These are phyloP conservation scores for Wickerhamiella alocasiicola DNA, from an alignment of 805 yeast species.

Conservation along the genomic window DNA sequence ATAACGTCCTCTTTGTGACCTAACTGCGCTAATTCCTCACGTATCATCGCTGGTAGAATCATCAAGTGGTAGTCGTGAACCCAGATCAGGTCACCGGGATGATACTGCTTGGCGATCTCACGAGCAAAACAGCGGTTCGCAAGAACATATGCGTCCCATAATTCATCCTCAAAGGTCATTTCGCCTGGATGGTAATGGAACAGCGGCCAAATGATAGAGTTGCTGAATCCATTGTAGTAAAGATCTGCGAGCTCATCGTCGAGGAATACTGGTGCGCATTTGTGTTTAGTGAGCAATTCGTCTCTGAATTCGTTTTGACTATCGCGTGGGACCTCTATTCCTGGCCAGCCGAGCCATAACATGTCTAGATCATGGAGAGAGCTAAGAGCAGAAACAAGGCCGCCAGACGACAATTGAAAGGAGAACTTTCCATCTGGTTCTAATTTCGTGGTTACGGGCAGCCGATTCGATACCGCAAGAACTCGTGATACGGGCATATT, in stretches of 20 bases:
- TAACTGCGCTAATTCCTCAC: conserved; percentile 38
- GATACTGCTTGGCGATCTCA: conserved; percentile 53
- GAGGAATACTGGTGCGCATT: conserved; percentile 80
- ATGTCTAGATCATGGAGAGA: conserved; percentile 76
- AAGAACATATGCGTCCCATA: conserved; percentile 96
- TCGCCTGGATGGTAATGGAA: conserved; percentile 99
- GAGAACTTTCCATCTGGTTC: conserved; percentile 47
- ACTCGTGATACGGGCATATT: conserved; percentile 31
- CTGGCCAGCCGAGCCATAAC: conserved; percentile 97
- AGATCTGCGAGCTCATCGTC: conserved; percentile 85
- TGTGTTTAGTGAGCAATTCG: conserved; percentile 65
- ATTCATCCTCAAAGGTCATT: conserved; percentile 90
- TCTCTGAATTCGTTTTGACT: conserved; percentile 57
- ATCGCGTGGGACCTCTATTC: conserved; percentile 60
- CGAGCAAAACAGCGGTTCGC: conserved; percentile 78
- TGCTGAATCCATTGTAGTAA: conserved; percentile 92
- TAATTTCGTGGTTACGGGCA: conserved; percentile 77
- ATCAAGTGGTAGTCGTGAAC: conserved; percentile 95
- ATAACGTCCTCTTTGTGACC: conserved; percentile 37
- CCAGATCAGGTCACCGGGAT: conserved; percentile 88
- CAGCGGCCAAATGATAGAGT: conserved; percentile 92
- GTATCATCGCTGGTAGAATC: conserved; percentile 83
- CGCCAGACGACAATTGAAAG: conserved; percentile 93
- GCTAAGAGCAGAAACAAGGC: conserved; percentile 88
- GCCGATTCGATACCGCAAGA: conserved; percentile 82